Evolutionary conservation across 805 yeast species (phyloP).

Genomic region (Candida parachauliodes): DNA sequence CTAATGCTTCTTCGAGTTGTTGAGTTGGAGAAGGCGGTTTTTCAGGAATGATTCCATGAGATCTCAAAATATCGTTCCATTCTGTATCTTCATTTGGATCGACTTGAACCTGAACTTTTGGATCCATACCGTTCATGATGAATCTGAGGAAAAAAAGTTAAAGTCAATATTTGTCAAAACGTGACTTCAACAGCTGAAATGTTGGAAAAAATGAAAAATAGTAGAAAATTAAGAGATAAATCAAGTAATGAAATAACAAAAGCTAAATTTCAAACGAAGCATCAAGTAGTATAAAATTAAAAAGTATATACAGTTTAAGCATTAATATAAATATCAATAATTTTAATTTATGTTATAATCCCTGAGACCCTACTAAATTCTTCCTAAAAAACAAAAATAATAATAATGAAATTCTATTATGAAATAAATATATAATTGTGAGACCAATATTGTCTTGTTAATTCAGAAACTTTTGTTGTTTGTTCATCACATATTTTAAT

Average conservation of each 20-base stretch:
- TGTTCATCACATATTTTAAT: too few relatives aligned
- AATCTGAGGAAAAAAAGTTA: too few relatives aligned
- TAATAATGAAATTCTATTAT: slow-evolving; percentile 1
- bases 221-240: background rate
- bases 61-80: slow-evolving; percentile 94
- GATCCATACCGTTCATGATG: slow-evolving; percentile 15
- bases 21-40: slow-evolving; percentile 86
- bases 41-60: slow-evolving; percentile 89
- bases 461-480: too few relatives aligned
- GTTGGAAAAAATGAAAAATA: too few relatives aligned
- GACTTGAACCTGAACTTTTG: slow-evolving; percentile 76
- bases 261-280: background rate
- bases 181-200: too few relatives aligned
- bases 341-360: background rate
- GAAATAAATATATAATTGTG: slow-evolving; percentile 6
- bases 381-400: background rate
- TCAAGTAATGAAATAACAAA: too few relatives aligned
- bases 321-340: slow-evolving; percentile 2
- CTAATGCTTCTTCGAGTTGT: slow-evolving; percentile 81
- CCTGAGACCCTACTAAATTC: background rate
- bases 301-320: slow-evolving; percentile 8
- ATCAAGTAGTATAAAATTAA: slow-evolving; percentile 4
- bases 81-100: slow-evolving; percentile 97
- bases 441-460: background rate
- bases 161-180: too few relatives aligned